Evolutionary conservation across 2,329 filamentous ascomycete species (phyloP), one percentile per base, ranked within the genome.

Genomic region (Claviceps sp.): DNA sequence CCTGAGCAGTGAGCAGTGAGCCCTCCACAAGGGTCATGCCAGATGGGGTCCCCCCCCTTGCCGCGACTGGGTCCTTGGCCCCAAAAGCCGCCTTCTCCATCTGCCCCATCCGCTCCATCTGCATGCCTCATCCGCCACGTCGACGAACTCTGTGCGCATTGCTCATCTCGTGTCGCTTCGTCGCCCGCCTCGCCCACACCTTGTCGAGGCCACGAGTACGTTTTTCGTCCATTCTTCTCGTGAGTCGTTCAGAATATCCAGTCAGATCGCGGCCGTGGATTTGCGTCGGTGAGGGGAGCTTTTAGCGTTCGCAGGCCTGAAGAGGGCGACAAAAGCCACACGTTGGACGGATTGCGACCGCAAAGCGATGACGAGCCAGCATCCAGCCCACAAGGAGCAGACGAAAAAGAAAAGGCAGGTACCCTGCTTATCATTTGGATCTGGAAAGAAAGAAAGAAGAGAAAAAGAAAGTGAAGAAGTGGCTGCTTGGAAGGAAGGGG

Each of bases 401-500:
- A 39, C 19, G 16, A 38, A 47, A 42, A 22, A 43, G 19, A 16
- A 43, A 43, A 43, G 6, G 7, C 22, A 43, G 19, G 2, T 22
- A 24, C 24, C 7, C 4, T 5, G 22, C 19, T 8, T 44, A 24
- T 46, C 30, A 41, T 48, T 55, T 56, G 48, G 54, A 60, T 63
- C 60, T 55, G 54, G 55, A 58, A 57, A 54, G 59, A 61, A 22
- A 34, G 26, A 50, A 34, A 62, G 58, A 22, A 39, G 26, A 48
- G 30, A 63, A 57, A 56, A 58, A 57, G 54, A 59, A 61, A 22
- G 34, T 19, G 44, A 42, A 63, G 58, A 57, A 54, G 53, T 52
- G 50, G 53, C 57, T 60, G 59, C 55, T 34, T 57, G 57, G 53
- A 57, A 61, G 55, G 62, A 52, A 50, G 41, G 59, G 57, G 61